Base-by-base conservation (phyloP, 192 early-diverging fungal species). In the Gonapodya sp. region DNA sequence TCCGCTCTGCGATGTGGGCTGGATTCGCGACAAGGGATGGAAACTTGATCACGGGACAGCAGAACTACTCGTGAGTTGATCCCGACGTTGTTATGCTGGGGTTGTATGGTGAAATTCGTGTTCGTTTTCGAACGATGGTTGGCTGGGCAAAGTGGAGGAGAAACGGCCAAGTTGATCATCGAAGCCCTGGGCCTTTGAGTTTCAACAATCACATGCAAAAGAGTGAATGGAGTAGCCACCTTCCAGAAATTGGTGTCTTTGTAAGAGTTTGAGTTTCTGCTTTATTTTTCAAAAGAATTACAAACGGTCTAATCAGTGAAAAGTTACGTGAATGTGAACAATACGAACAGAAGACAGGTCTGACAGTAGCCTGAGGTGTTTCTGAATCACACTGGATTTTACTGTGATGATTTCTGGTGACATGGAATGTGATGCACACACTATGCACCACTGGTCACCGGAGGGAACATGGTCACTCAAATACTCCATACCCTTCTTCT, bases 81-180 rank as follows among this genome's bases (percentile, higher is more conserved):
- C n/a, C n/a, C n/a, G n/a, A n/a, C n/a, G n/a, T n/a, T n/a, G n/a
- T n/a, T n/a, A n/a, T n/a, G n/a, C n/a, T n/a, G n/a, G n/a, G n/a
- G n/a, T n/a, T n/a, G n/a, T 34, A 33, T 14, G 30, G 75, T 18
- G 31, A 18, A 34, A 31, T 77, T 77, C 8, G 75, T 14, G 75
- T 18, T 18, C 18, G 18, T 34, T 18, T 18, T 8, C 75, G 18
- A 34, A 77, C 8, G 2, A 18, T 77, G 75, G 8, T 16, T 77
- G 2, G 30, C 30, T 34, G 2, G 16, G 16, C 31, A 8, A 77
- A 77, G 75, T 33, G 75, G 75, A 2, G 34, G 30, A 8, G 75
- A 77, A 34, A 77, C 75, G 75, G 75, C 75, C 75, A 77, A 77
- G 75, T 34, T 77, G 30, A 33, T 77, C 75, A 77, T 77, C 75